Conservation (phyloP, 2,329 filamentous ascomycete species). For the Myriosclerotinia duriaeana region DNA sequence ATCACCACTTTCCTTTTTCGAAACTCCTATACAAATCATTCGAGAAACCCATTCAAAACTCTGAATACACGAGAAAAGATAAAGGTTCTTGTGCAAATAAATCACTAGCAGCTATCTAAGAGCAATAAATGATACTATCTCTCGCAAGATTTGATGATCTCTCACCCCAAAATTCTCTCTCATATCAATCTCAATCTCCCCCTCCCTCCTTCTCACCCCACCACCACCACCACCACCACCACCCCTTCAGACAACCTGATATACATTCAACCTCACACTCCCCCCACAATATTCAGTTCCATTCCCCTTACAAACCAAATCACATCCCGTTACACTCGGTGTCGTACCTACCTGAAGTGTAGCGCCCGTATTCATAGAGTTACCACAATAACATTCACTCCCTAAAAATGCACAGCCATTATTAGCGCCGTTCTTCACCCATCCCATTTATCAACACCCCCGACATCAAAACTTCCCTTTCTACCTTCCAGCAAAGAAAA, state of each 20-base stretch:
- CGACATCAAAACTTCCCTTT: no score
- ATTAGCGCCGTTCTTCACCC: background rate
- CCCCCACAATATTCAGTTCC: constrained; percentile 5
- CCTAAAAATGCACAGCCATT: background rate
- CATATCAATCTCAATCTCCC: background rate
- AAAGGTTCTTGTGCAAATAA: background rate
- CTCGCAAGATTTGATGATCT: background rate
- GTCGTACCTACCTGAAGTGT: background rate
- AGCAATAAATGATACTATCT: background rate
- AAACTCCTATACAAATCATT: background rate
- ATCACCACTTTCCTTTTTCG: background rate
- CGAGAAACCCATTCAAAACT: background rate
- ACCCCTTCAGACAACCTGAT: constrained; percentile 5
- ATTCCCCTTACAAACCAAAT: background rate
- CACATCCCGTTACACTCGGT: background rate
- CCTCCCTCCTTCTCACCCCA: no score
- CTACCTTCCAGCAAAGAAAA: background rate
- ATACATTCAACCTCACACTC: constrained; percentile 10
- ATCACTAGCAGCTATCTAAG: background rate
- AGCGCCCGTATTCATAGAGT: background rate
- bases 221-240: no score
- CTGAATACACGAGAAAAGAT: background rate
- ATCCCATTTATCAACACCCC: background rate
- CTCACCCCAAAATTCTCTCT: background rate
- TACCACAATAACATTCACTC: constrained; percentile 4